Evolutionary conservation across 257 asterid genomes (phyloP).

Genomic region (Solanum rostratum): DNA sequence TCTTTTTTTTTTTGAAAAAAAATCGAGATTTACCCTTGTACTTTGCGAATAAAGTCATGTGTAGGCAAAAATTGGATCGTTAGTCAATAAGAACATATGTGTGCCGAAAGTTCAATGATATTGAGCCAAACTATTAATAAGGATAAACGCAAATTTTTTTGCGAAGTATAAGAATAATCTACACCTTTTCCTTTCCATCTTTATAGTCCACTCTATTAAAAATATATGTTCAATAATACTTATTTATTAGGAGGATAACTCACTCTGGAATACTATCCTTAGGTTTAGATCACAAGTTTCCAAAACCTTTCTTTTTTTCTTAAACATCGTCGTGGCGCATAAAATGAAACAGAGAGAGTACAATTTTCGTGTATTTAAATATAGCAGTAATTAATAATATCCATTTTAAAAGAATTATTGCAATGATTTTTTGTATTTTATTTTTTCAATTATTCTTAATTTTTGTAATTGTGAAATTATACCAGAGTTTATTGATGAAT

Average conservation of each 20-base stretch:
- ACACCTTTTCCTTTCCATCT: not conserved
- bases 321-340: too few relatives aligned
- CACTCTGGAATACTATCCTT: too few relatives aligned
- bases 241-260: too few relatives aligned
- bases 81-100: not conserved
- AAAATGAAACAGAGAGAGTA: too few relatives aligned
- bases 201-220: too few relatives aligned
- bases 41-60: not conserved
- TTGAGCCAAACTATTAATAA: not conserved
- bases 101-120: not conserved
- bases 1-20: too few relatives aligned
- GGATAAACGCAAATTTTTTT: not conserved
- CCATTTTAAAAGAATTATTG: not conserved
- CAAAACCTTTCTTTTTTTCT: too few relatives aligned
- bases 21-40: not conserved
- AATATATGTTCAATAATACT: too few relatives aligned
- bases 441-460: too few relatives aligned
- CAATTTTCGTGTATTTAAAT: not conserved
- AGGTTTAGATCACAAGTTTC: too few relatives aligned
- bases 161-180: not conserved
- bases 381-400: not conserved
- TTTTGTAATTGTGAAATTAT: not conserved
- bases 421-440: not conserved
- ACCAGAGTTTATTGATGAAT: conserved; percentile 49
- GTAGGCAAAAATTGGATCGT: not conserved